Conservation (phyloP, 768 basidiomycete species). For the Agaricus blazei region DNA sequence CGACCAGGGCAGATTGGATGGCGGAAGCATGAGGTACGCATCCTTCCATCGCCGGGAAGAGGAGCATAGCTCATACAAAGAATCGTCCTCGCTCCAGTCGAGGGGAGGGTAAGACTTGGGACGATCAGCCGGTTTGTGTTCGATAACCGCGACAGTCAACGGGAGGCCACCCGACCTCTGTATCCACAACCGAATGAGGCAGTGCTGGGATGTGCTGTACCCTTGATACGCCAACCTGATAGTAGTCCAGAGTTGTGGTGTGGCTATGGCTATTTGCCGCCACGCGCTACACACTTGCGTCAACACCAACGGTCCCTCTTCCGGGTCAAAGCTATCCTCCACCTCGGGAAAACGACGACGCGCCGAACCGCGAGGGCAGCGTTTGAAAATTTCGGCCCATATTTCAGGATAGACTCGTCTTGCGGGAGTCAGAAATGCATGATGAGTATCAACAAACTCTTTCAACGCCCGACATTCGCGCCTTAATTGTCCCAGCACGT, state of each 20-base stretch:
- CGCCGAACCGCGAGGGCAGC: conserved; percentile 10
- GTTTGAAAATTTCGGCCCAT: conserved; percentile 12
- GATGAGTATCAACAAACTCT: conserved; percentile 11
- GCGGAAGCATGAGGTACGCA: conserved; percentile 10
- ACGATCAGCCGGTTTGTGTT: conserved; percentile 3
- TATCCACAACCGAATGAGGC: conserved; percentile 9
- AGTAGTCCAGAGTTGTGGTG: conserved; percentile 14
- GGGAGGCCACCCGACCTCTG: conserved; percentile 9
- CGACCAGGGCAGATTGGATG: conserved; percentile 8
- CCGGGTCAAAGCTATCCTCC: conserved; percentile 13
- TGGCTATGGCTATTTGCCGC: conserved; percentile 12
- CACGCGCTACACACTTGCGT: conserved; percentile 13
- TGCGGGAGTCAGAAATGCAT: conserved; percentile 12
- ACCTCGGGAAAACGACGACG: conserved; percentile 11
- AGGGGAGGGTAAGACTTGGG: conserved; percentile 3
- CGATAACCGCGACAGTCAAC: conserved; percentile 11
- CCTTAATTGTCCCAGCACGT: conserved; percentile 7
- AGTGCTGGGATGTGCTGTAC: conserved; percentile 2
- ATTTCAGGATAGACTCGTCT: conserved; percentile 14
- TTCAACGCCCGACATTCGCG: conserved; percentile 7
- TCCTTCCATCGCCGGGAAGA: conserved; percentile 11
- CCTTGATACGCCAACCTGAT: conserved; percentile 9
- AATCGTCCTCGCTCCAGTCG: conserved; percentile 9
- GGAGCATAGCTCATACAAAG: conserved; percentile 1
- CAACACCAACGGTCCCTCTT: conserved; percentile 12